These are phyloP conservation scores for Clarireedia hainanense DNA, from an alignment of 2,329 filamentous ascomycete species.

Conservation along the genomic window DNA sequence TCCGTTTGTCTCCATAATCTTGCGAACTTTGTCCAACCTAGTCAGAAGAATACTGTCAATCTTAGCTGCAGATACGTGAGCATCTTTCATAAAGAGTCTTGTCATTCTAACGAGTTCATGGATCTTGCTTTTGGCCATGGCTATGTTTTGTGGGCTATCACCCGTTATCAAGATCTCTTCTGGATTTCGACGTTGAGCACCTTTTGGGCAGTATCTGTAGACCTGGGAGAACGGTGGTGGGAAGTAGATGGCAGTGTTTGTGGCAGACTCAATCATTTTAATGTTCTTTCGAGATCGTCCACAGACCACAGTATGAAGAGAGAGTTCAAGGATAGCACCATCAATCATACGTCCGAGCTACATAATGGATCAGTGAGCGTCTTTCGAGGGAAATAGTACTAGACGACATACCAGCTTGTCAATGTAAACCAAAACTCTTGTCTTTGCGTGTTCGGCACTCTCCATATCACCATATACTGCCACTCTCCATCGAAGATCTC, in stretches of 20 bases:
- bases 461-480: slow-evolving; percentile 94
- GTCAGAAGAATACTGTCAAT: slow-evolving; percentile 90
- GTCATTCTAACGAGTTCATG: slow-evolving; percentile 75
- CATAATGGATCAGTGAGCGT: slow-evolving; percentile 29
- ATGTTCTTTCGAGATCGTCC: slow-evolving; percentile 95
- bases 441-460: slow-evolving; percentile 95
- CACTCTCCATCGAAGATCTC: slow-evolving; percentile 83
- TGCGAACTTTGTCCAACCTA: slow-evolving; percentile 90
- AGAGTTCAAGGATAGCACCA: slow-evolving; percentile 72
- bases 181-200: slow-evolving; percentile 72
- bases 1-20: slow-evolving; percentile 94
- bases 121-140: slow-evolving; percentile 83
- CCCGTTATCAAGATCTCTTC: slow-evolving; percentile 95
- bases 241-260: slow-evolving; percentile 96
- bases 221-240: slow-evolving; percentile 88
- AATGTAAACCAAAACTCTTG: slow-evolving; percentile 91
- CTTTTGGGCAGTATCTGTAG: slow-evolving; percentile 80
- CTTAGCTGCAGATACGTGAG: slow-evolving; percentile 81
- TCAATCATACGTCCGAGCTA: slow-evolving; percentile 71
- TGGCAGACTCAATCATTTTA: slow-evolving; percentile 92
- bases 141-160: slow-evolving; percentile 74
- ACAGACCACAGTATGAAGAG: slow-evolving; percentile 85
- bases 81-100: slow-evolving; percentile 85
- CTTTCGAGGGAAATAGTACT: background rate
- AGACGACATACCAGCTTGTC: slow-evolving; percentile 40